These are phyloP conservation scores for Dysphania ambrosioides DNA, from an alignment of 148 eudicot species.

Conservation along the genomic window DNA sequence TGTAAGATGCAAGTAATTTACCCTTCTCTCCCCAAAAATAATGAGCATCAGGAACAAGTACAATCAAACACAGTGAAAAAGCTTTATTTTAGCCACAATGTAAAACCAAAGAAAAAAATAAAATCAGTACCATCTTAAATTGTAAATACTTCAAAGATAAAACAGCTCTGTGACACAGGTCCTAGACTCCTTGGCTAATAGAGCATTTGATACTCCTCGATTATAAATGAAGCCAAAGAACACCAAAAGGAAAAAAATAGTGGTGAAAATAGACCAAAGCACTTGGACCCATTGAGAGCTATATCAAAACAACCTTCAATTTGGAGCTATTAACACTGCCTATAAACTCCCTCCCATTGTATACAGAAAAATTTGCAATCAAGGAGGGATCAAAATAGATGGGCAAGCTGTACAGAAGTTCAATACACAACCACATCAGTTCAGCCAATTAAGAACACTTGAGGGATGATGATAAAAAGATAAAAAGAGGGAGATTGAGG, in stretches of 20 bases:
- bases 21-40: too few relatives aligned
- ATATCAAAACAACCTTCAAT: neutral
- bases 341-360: neutral
- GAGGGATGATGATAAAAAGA: too few relatives aligned
- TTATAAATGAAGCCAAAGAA: neutral
- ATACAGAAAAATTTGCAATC: neutral
- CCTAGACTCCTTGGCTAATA: too few relatives aligned
- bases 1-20: neutral
- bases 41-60: too few relatives aligned
- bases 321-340: neutral
- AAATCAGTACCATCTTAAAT: too few relatives aligned
- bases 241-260: neutral
- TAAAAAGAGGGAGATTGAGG: too few relatives aligned
- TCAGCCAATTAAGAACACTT: neutral
- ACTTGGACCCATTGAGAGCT: neutral
- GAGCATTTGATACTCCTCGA: neutral
- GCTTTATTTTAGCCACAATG: too few relatives aligned
- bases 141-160: too few relatives aligned
- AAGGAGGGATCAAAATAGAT: neutral
- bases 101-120: too few relatives aligned
- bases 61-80: too few relatives aligned
- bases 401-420: neutral
- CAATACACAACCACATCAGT: neutral
- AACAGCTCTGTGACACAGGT: too few relatives aligned
- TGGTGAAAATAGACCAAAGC: too few relatives aligned